Evolutionary conservation across 345 rosid genomes (phyloP), one percentile per base, ranked within the genome.

Genomic region (Cardamine occulta): DNA sequence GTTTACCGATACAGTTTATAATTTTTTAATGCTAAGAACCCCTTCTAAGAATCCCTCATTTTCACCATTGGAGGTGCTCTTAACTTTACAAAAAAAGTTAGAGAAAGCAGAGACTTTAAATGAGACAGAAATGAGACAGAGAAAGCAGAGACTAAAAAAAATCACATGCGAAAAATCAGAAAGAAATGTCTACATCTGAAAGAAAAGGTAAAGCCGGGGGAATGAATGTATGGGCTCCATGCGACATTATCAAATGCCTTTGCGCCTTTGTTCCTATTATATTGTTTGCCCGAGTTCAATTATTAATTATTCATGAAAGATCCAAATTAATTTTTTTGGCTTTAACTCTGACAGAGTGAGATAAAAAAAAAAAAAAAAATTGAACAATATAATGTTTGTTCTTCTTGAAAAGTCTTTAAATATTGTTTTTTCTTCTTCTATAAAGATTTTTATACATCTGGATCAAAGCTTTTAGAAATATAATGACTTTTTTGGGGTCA

Each of bases 141-240:
- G 12, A 58, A 58, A 49, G 62, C 74, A 68, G 63, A 68, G 34
- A 54, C 79, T 68, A 28, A 28, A 29, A 64, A 29, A 52, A 75
- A 52, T 52, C 49, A 75, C 79, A 75, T 75, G 79, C 61, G 62
- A 68, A 7, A 37, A 19, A 48, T 49, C 68, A 75, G 63, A 60
- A 75, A 68, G 37, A 60, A 53, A 75, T 59, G 79, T 51, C 69
- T 1, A 68, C 44, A 44, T 64, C 71, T 6, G 2, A 31, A 3
- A 32, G 32, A 44, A 73, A 57, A 74, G 52, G 66, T 68, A 24
- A 51, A 75, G 63, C 21, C 6, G 56, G 73, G 79, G 61, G 61
- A 67, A 57, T 74, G 75, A 63, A 68, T 69, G 80, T 58, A 62
- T 74, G 79, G 79, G 74, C 74, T 68, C 79, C 79, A 60, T 68